These are phyloP conservation scores for Blastobotrys mokoenaii DNA, from an alignment of 805 yeast genomes.

Conservation along the genomic window DNA sequence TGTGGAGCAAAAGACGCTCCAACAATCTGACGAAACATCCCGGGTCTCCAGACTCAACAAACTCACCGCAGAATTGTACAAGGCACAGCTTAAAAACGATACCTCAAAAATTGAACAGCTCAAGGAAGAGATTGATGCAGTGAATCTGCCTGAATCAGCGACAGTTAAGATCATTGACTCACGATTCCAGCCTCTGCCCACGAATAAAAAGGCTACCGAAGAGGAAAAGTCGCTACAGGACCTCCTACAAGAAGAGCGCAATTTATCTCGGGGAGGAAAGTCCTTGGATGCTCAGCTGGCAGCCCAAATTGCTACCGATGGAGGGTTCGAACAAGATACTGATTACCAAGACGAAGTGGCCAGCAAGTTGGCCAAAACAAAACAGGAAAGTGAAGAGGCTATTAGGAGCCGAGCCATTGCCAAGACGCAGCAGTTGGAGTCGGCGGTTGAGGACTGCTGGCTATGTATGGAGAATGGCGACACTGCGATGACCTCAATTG, in stretches of 20 bases:
- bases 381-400: conserved; percentile 23
- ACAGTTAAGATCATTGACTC: conserved; percentile 6
- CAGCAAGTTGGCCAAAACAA: conserved; percentile 28
- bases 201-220: conserved; percentile 2
- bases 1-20: background rate
- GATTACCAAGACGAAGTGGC: conserved; percentile 40
- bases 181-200: conserved; percentile 5
- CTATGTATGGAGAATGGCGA: conserved; percentile 30
- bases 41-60: conserved; percentile 23
- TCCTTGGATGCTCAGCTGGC: conserved; percentile 25
- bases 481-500: conserved; percentile 18
- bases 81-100: conserved; percentile 27
- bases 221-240: conserved; percentile 18
- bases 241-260: conserved; percentile 33
- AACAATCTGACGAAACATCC: background rate
- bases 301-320: conserved; percentile 32
- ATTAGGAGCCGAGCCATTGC: conserved; percentile 24
- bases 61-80: conserved; percentile 28
- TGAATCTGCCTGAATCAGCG: background rate
- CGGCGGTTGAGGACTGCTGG: conserved; percentile 30
- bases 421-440: conserved; percentile 23
- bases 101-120: conserved; percentile 19
- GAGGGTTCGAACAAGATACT: conserved; percentile 31
- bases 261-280: conserved; percentile 27
- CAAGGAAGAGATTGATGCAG: conserved; percentile 18